Evolutionary conservation across 2,329 filamentous ascomycete species (phyloP).

Genomic region (Penicillium sclerotiorum): DNA sequence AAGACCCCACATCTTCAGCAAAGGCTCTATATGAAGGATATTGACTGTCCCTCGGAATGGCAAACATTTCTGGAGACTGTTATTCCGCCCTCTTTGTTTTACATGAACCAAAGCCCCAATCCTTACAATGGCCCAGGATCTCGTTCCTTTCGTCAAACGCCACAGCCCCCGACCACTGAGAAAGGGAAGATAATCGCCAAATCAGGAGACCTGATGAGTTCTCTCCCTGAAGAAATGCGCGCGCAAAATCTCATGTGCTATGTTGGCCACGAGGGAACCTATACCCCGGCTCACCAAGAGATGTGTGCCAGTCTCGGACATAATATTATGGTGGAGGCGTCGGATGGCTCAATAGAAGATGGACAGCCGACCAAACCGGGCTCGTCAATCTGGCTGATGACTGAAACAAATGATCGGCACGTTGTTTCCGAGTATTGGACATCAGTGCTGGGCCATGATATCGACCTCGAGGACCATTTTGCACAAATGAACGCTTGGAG

Average conservation of each 20-base stretch:
- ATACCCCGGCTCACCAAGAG: slow-evolving; percentile 90
- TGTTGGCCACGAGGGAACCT: slow-evolving; percentile 95
- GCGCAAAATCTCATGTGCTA: slow-evolving; percentile 99
- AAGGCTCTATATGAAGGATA: slow-evolving; percentile 93
- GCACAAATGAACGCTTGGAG: slow-evolving; percentile 96
- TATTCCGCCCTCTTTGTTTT: slow-evolving; percentile 82
- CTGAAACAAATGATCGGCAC: slow-evolving; percentile 87
- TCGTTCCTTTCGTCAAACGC: slow-evolving; percentile 38
- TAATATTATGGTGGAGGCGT: slow-evolving; percentile 97
- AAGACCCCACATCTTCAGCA: slow-evolving; percentile 63
- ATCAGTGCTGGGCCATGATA: slow-evolving; percentile 90
- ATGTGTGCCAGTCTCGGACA: slow-evolving; percentile 97
- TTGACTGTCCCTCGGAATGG: slow-evolving; percentile 91
- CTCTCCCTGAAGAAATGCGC: slow-evolving; percentile 80
- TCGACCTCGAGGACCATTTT: slow-evolving; percentile 96
- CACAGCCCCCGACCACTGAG: slow-evolving; percentile 48
- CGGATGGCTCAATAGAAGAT: slow-evolving; percentile 62
- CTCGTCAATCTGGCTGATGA: slow-evolving; percentile 99
- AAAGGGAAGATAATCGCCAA: slow-evolving; percentile 63
- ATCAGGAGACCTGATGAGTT: slow-evolving; percentile 93
- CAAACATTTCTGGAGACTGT: slow-evolving; percentile 74
- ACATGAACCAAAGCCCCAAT: slow-evolving; percentile 79
- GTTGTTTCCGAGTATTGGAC: slow-evolving; percentile 92
- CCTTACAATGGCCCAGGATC: slow-evolving; percentile 59
- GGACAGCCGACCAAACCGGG: slow-evolving; percentile 75